A percentile compares a stretch with the other conserved stretches of the same genome.
phyloP scores from a whole-genome alignment of 495 filamentous ascomycete species.

The Aspergillus asperescens region DNA sequence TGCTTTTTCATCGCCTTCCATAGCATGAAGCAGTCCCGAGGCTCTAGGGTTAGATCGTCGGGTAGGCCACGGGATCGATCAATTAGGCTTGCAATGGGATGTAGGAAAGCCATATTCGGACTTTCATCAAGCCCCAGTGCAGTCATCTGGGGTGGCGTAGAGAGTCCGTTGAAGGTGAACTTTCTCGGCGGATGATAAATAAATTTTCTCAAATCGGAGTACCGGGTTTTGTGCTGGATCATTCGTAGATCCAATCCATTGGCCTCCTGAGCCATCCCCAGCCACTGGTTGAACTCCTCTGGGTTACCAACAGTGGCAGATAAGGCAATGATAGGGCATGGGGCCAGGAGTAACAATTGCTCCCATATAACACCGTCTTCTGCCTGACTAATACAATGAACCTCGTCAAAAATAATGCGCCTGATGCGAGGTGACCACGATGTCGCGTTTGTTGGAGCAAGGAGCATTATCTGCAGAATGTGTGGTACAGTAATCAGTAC shows the following conservation, averaged over 20 bases:
- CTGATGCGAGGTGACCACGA: constrained; percentile 61
- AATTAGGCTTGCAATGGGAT: constrained; percentile 59
- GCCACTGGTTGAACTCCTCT: constrained; percentile 62
- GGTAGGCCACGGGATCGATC: constrained; percentile 55
- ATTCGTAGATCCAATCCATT: constrained; percentile 55
- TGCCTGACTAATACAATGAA: constrained; percentile 74
- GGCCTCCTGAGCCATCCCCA: constrained; percentile 52
- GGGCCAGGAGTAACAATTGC: constrained; percentile 65
- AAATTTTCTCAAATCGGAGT: constrained; percentile 71
- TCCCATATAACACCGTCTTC: constrained; percentile 80
- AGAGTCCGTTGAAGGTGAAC: constrained; percentile 55
- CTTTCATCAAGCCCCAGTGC: constrained; percentile 50
- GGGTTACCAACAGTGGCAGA: constrained; percentile 80
- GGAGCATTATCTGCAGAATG: constrained; percentile 73
- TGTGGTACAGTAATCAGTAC: constrained; percentile 72
- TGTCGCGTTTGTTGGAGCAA: constrained; percentile 61
- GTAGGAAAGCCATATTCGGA: constrained; percentile 52
- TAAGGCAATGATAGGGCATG: constrained; percentile 74
- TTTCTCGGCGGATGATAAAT: constrained; percentile 48
- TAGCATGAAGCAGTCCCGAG: constrained; percentile 61
- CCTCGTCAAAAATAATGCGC: constrained; percentile 77
- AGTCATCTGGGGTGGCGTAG: constrained; percentile 30
- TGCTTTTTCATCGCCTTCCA: constrained; percentile 56
- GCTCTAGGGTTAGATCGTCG: constrained; percentile 62
- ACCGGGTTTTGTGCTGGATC: constrained; percentile 60